Base-by-base conservation (phyloP, 352 stramenopile species). In the Pythium insidiosum region DNA sequence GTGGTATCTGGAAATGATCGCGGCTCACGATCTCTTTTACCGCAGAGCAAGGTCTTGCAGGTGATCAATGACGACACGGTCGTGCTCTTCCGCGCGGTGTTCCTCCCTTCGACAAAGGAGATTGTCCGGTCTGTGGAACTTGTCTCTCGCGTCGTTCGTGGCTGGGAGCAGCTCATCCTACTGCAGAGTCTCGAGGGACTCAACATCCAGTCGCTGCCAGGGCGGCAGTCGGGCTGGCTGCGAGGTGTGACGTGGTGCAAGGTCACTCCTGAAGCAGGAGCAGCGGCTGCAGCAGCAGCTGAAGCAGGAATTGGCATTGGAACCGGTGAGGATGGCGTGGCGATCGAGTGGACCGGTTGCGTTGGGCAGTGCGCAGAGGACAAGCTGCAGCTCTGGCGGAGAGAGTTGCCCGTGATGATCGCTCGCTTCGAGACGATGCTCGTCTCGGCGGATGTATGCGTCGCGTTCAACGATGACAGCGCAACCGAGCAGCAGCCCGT, bases 381-480 rank as follows among this genome's bases (percentile, higher is more conserved):
- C n/a, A 71, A 58, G 15, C 54, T 68, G 9, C 43, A 66, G 38
- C 74, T 71, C 20, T 85, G 73, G 73, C 51, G 67, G 35, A 62
- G 66, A 37, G 73, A 85, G 41, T 66, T 85, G 41, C 72, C 80
- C 25, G 80, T 78, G 45, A 68, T 83, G 47, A 63, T 70, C 22
- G 56, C 82, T 23, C 64, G 69, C 4, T 85, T 71, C 40, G 73
- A 85, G 42, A 73, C 63, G 34, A 47, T 60, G 11, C 72, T 85
- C 53, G 53, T 85, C 28, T 38, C 66, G 9, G 68, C 71, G 4
- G 36, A 54, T 19, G 44, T 60, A 16, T 54, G 44, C 16, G 21
- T 61, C 9, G 39, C 53, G 3, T 45, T 56, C 10, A 40, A 61
- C 21, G 42, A 56, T 46, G 44, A 19, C 12, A 31, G 34, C 11